Conservation (phyloP, 2,329 filamentous ascomycete species). For the Arthrobotrys sphaeroides region DNA sequence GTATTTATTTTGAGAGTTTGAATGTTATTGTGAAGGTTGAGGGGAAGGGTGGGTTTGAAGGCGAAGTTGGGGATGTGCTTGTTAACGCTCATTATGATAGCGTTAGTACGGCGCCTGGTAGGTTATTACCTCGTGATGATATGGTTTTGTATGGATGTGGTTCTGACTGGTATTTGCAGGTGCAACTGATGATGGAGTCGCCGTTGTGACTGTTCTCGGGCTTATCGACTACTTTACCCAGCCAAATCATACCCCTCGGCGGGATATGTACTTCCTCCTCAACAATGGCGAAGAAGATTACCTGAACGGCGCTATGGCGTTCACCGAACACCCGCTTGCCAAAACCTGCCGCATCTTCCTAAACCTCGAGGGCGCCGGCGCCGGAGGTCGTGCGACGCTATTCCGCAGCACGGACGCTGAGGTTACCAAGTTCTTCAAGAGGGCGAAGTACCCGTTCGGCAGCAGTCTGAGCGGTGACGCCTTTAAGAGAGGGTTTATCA, state of each 20-base stretch:
- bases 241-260: constrained; percentile 63
- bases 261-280: constrained; percentile 81
- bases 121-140: not conserved
- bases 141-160: not conserved
- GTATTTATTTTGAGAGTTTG: constrained; percentile 87
- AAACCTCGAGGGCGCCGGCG: constrained; percentile 93
- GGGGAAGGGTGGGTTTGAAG: constrained; percentile 81
- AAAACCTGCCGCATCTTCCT: constrained; percentile 80
- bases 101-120: constrained; percentile 83
- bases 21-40: constrained; percentile 93
- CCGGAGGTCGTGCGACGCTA: constrained; percentile 84
- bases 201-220: constrained; percentile 85
- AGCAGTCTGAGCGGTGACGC: constrained; percentile 83
- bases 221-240: constrained; percentile 83
- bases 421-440: constrained; percentile 80
- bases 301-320: constrained; percentile 84
- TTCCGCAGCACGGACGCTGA: constrained; percentile 90
- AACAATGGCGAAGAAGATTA: constrained; percentile 98
- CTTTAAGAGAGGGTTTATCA: constrained; percentile 79
- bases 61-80: constrained; percentile 78
- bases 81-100: constrained; percentile 97
- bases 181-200: constrained; percentile 92
- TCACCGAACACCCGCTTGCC: constrained; percentile 81
- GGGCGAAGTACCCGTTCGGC: constrained; percentile 77
- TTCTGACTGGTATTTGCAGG: constrained; percentile 60